phyloP scores from a whole-genome alignment of 164 flowering plant genomes.

The Hamamelis virginiana region DNA sequence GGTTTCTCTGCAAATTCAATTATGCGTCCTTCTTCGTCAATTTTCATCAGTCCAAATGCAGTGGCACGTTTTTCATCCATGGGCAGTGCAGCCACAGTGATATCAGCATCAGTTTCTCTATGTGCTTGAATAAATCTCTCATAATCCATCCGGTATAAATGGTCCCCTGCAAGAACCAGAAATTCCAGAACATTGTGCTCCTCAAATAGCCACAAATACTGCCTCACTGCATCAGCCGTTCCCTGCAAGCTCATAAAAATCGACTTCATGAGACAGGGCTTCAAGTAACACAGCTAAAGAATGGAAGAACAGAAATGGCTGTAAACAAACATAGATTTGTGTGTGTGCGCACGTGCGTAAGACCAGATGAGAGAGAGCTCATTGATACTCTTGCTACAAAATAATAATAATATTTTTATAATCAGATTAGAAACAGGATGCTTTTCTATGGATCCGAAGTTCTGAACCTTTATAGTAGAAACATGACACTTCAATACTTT shows the following conservation, averaged over 20 bases:
- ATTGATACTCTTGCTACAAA: no score
- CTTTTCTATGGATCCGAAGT: no score
- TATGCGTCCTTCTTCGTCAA: slow-evolving; percentile 86
- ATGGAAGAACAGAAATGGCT: no score
- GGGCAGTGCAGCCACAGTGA: slow-evolving; percentile 90
- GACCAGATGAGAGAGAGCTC: no score
- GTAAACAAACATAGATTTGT: no score
- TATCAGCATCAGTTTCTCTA: slow-evolving; percentile 88
- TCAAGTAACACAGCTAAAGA: no score
- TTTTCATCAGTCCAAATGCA: slow-evolving; percentile 91
- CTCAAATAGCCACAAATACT: slow-evolving; percentile 90
- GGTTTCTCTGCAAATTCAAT: slow-evolving; percentile 85
- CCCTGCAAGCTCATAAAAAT: slow-evolving; percentile 43
- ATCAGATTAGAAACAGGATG: no score
- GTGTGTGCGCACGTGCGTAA: no score
- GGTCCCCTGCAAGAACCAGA: slow-evolving; percentile 89
- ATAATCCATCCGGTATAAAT: slow-evolving; percentile 90
- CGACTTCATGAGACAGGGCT: no score
- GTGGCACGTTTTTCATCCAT: slow-evolving; percentile 86
- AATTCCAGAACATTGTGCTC: slow-evolving; percentile 82
- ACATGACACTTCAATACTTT: no score
- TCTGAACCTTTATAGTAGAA: no score
- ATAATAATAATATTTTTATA: no score
- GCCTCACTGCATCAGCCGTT: slow-evolving; percentile 96
- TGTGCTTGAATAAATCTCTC: slow-evolving; percentile 85